Base-by-base conservation (phyloP, 2,329 filamentous ascomycete species). In the Diaporthe sp. region DNA sequence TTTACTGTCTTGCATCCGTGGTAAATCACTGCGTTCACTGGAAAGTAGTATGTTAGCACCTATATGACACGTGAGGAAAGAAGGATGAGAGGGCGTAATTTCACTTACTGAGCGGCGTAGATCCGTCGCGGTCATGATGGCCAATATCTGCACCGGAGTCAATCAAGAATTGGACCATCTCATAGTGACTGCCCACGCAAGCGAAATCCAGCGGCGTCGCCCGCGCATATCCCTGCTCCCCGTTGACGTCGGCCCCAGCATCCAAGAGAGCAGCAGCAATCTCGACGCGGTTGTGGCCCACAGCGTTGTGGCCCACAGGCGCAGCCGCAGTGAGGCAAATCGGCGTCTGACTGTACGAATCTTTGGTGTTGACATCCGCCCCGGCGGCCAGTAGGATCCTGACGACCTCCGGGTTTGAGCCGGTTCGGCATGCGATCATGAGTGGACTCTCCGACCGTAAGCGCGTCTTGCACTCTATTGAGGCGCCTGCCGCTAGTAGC, bases 1-100 rank as follows among this genome's bases (percentile, higher is more conserved):
- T n/a, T 22, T 13, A n/a, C 47, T 30, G 47, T 30, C n/a, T 68
- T 40, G 15, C 47, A 54, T 10, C 47, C 64, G n/a, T 68, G 64
- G 35, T 68, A 68, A 4, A 68, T 25, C 2, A 68, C 64, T 22
- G 64, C 64, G n/a, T 68, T 68, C 64, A 68, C 64, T 68, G 33
- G 2, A 15, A 38, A 13, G 25, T 1, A 17, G 12, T 3, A 30
- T 22, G 47, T 68, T 30, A 68, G 64, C 30, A 68, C n/a, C 22
- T 15, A 17, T 30, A 19, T 8, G n/a, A 3, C 50, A 7, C 17
- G 15, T 19, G 1, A 28, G 15, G 1, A 28, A 8, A 25, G 19
- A 8, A n/a, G 25, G 10, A 58, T 6, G 33, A 25, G 3, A 1
- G 30, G 33, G 17, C 5, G 54, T 30, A 15, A 17, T 5, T 7